Percentiles rank a stretch among this genome's conserved stretches.
These are phyloP conservation scores for Leccinum disarticulatum DNA, from an alignment of 768 basidiomycete genomes.

Conservation along the genomic window DNA sequence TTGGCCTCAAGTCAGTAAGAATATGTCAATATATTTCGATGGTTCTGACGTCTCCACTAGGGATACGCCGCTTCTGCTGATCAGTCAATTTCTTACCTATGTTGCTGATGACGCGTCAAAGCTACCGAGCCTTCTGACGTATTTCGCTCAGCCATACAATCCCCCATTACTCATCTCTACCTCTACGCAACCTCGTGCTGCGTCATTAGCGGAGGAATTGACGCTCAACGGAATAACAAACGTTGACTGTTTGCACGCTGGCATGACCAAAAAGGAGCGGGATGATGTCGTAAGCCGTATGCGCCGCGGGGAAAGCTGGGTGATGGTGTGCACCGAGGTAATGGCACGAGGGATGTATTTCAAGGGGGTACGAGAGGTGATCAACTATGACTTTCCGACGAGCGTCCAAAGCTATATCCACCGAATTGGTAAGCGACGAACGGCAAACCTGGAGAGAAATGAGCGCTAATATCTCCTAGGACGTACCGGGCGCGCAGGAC, in stretches of 20 bases:
- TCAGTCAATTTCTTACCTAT: constrained; percentile 84
- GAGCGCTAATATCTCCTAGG: constrained; percentile 43
- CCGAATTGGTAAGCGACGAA: constrained; percentile 66
- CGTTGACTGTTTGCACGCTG: constrained; percentile 90
- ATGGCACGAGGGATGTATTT: constrained; percentile 99
- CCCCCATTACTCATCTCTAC: constrained; percentile 93
- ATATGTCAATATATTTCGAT: not conserved
- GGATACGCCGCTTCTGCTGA: constrained; percentile 92
- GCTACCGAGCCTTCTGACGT: constrained; percentile 79
- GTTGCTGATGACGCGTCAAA: constrained; percentile 95
- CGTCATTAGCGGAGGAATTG: constrained; percentile 79
- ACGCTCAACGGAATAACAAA: constrained; percentile 74
- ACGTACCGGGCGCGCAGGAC: constrained; percentile 92
- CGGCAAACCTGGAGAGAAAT: not conserved
- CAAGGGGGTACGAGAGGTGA: constrained; percentile 88
- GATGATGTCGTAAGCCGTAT: constrained; percentile 84
- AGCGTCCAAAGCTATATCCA: constrained; percentile 96
- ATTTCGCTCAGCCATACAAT: constrained; percentile 79
- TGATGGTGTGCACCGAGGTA: constrained; percentile 94
- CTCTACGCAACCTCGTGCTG: constrained; percentile 82
- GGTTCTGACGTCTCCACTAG: constrained; percentile 40
- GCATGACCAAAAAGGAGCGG: constrained; percentile 82
- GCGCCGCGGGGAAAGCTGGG: constrained; percentile 89
- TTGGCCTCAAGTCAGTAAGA: constrained; percentile 82
- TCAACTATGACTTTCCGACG: constrained; percentile 97